Evolutionary conservation across 768 basidiomycete genomes (phyloP).

Genomic region (Trametes punicea): DNA sequence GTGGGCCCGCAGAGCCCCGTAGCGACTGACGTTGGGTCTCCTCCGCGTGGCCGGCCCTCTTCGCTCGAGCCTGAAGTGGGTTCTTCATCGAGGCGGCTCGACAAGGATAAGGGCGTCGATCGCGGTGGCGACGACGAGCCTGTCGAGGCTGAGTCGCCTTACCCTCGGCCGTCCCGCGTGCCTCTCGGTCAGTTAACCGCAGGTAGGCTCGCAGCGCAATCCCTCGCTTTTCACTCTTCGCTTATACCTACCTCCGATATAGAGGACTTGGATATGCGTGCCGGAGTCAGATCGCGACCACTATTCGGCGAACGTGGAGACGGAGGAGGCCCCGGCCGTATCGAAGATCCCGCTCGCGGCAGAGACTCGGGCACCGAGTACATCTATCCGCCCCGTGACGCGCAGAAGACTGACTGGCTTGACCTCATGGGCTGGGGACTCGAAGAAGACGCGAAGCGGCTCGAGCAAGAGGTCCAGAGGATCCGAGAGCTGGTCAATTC

Average conservation of each 20-base stretch:
- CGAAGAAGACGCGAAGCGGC: neutral
- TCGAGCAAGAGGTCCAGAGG: neutral
- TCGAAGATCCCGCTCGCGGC: neutral
- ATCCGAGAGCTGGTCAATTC: neutral
- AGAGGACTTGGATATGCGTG: neutral
- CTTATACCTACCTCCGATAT: no score
- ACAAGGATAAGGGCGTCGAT: constrained; percentile 7
- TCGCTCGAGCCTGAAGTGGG: neutral
- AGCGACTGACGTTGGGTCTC: neutral
- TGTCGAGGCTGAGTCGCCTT: neutral
- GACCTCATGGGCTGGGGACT: constrained; percentile 1
- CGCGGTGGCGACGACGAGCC: neutral
- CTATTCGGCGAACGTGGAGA: no score
- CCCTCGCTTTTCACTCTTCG: neutral
- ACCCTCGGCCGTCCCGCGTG: neutral
- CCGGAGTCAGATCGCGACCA: no score
- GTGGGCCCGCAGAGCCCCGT: neutral
- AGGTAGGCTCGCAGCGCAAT: neutral
- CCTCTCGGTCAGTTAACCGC: neutral
- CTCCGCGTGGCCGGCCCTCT: neutral
- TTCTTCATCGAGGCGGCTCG: neutral
- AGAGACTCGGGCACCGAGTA: neutral
- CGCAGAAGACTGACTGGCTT: constrained; percentile 7
- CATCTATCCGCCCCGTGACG: constrained; percentile 4
- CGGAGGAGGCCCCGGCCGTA: no score